Conservation (phyloP, 345 rosid species). For the Xanthoceras sorbifolium region DNA sequence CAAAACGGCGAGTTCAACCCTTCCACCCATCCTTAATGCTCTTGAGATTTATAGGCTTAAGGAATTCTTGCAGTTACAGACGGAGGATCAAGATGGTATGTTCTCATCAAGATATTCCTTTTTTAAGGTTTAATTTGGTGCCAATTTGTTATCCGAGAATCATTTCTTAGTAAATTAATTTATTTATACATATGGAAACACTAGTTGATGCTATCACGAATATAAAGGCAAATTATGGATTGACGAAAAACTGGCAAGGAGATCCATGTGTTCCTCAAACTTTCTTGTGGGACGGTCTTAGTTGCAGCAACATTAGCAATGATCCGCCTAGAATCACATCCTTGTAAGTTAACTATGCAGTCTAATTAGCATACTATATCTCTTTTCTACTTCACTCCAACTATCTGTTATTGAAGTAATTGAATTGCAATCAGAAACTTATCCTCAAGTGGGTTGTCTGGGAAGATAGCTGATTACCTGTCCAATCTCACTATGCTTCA, state of each 20-base stretch:
- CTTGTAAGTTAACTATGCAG: constrained; percentile 23
- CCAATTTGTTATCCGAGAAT: neutral
- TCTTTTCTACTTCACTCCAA: neutral
- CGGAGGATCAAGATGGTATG: constrained; percentile 25
- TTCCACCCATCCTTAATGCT: constrained; percentile 13
- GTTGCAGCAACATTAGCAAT: constrained; percentile 28
- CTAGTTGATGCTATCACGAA: constrained; percentile 29
- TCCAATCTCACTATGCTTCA: constrained; percentile 35
- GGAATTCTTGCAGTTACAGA: constrained; percentile 11
- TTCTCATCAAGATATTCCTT: neutral
- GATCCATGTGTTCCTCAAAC: constrained; percentile 33
- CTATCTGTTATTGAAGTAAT: neutral
- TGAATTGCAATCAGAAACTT: constrained; percentile 19
- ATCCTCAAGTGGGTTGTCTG: constrained; percentile 11
- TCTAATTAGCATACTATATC: neutral
- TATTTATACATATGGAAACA: neutral
- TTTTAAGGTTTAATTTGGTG: neutral
- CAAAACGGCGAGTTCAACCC: neutral
- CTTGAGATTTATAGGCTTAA: constrained; percentile 17
- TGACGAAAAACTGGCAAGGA: constrained; percentile 36
- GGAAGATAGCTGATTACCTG: constrained; percentile 38
- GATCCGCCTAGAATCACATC: constrained; percentile 34
- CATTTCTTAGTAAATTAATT: neutral
- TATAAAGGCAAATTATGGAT: constrained; percentile 17
- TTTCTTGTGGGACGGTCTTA: constrained; percentile 41